Base-by-base conservation (phyloP, 1,284 basidiomycete genomes). In the Moesziomyces sp. region DNA sequence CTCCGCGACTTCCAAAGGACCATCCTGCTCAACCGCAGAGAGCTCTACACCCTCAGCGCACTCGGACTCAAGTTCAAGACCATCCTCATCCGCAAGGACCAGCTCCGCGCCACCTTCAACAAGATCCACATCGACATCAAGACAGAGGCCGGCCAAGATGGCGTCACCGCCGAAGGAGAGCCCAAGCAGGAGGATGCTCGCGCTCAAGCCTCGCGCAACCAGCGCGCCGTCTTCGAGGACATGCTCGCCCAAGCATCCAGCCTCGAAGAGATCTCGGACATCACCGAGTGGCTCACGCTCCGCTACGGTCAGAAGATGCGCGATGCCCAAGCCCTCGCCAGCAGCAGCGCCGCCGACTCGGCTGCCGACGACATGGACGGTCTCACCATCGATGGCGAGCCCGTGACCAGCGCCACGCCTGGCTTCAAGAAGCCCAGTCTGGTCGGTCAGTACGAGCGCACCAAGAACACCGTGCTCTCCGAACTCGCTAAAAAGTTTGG, bases 181-280 rank as follows among this genome's bases (percentile, higher is more conserved):
- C 45, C 51, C 18, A 23, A 19, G 8, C 49, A 61, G 10, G 58
- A 43, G 10, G 34, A 14, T 18, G 40, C 49, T 9, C 50, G 58
- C 13, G 47, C 24, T 35, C 57, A 68, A 14, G 16, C 60, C 26
- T 53, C 65, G 5, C 49, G 18, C 21, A 51, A 58, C 42, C 69
- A 74, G 34, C 57, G 61, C 18, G 44, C 23, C 14, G 40, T 59
- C 38, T 78, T 82, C 28, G 79, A 80, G 19, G 68, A 73, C 30
- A 71, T 81, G 62, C 67, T 87, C 19, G 80, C 84, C 19, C 82
- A 85, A 65, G 81, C 84, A 35, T 79, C 85, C 65, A 86, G 85
- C 56, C 90, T 96, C 44, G 97, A 99, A 85, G 89, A 93, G 72
- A 91, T 97, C 13, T 91, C 92, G 0, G 97, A 99, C 80, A 90